phyloP scores from a whole-genome alignment of 1,139 yeast genomes.

The Kodamaea derodonti region DNA sequence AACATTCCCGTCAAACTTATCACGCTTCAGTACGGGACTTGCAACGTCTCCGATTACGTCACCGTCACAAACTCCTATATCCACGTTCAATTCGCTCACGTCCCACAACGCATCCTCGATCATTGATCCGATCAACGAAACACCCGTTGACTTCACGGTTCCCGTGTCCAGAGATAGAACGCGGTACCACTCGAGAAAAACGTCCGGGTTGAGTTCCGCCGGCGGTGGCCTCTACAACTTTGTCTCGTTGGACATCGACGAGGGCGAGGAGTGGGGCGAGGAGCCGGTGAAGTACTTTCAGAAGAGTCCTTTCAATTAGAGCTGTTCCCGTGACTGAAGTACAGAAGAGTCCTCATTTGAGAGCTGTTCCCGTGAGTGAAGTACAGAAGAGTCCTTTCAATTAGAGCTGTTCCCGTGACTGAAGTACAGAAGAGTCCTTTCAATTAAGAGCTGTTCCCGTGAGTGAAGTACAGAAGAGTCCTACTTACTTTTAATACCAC shows the following conservation, averaged over 20 bases:
- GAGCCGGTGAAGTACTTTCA: conserved; percentile 11
- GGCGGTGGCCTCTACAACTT: conserved; percentile 24
- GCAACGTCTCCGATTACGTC: too few relatives aligned
- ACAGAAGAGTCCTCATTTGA: too few relatives aligned
- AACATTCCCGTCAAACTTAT: too few relatives aligned
- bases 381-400: too few relatives aligned
- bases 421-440: too few relatives aligned
- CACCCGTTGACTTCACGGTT: conserved; percentile 39
- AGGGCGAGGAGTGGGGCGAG: conserved; percentile 10
- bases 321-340: too few relatives aligned
- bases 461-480: too few relatives aligned
- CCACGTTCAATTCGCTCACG: conserved; percentile 24
- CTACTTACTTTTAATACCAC: too few relatives aligned
- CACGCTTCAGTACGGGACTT: too few relatives aligned
- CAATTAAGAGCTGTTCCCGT: too few relatives aligned
- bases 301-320: conserved; percentile 15
- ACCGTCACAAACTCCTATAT: conserved; percentile 25
- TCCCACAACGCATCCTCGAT: conserved; percentile 18
- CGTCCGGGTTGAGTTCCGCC: conserved; percentile 22
- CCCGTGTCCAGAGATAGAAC: conserved; percentile 13
- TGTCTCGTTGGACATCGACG: conserved; percentile 24
- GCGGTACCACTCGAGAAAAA: conserved; percentile 16
- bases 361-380: too few relatives aligned
- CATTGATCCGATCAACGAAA: conserved; percentile 39
- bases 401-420: too few relatives aligned